Evolutionary conservation across 192 early-diverging fungal genomes (phyloP), one percentile per base, ranked within the genome.

Genomic region (Coemansia sp.): DNA sequence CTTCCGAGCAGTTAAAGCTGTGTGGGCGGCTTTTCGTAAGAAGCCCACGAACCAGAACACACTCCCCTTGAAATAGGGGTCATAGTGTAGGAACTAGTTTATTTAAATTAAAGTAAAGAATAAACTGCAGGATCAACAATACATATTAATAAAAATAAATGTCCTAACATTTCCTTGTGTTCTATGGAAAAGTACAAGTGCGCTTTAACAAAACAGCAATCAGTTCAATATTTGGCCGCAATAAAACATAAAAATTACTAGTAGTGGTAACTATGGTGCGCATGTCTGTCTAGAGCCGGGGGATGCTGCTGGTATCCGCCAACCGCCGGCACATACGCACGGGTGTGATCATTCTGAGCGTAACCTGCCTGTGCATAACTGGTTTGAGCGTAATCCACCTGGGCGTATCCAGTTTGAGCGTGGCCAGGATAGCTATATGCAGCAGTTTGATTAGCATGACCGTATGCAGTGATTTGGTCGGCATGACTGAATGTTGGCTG

Each of bases 251-350:
- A 55, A 55, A 55, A 31, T 4, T 21, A 26, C 53, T 43, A 59
- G 37, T 47, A 59, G 1, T 59, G 43, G 57, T 43, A 59, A 16
- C 57, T 59, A 41, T 47, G 58, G 22, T 60, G 22, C 45, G 58
- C 58, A 10, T 12, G 22, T 22, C 11, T 37, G 16, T 61, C 25
- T 25, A 61, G 37, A n/a, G 43, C 26, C 16, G 59, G 26, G 1
- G 59, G 45, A 14, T 49, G 23, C 25, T 27, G 26, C 21, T 23
- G 59, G 23, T 17, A 21, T 17, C 12, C 12, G 29, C 11, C 29
- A 17, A 19, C 14, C 2, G 29, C n/a, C 16, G 48, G 19, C 12
- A 19, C 17, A 49, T 49, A 49, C 19, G 48, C 19, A 7, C n/a
- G 3, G 6, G 16, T 7, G 19, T 21, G 22, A n/a, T 45, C 16